These are phyloP conservation scores for Striga hermonthica DNA, from an alignment of 305 asterid species.

Conservation along the genomic window DNA sequence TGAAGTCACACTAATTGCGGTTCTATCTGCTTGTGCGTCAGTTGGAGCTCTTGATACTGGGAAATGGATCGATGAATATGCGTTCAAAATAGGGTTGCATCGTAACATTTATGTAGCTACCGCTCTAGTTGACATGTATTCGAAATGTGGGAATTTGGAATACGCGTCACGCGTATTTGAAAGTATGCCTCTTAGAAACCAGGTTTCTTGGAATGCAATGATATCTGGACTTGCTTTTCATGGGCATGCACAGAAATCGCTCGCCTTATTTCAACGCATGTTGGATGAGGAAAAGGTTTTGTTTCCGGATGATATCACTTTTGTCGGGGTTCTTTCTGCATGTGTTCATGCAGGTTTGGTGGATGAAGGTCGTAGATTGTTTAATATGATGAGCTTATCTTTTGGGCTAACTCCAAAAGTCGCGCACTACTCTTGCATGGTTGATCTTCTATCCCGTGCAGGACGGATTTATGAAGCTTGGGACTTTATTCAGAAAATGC, in stretches of 20 bases:
- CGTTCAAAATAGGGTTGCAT: conserved; percentile 45
- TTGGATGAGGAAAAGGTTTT: conserved; percentile 34
- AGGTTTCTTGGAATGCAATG: conserved; percentile 82
- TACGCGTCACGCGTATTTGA: conserved; percentile 51
- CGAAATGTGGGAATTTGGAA: conserved; percentile 68
- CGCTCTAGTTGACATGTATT: conserved; percentile 76
- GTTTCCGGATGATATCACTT: conserved; percentile 60
- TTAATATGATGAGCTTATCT: conserved; percentile 53
- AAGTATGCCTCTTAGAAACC: conserved; percentile 51
- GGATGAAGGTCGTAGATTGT: conserved; percentile 55
- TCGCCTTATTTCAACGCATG: conserved; percentile 58
- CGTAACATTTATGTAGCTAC: conserved; percentile 58
- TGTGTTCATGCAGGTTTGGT: conserved; percentile 81
- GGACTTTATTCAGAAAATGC: conserved; percentile 78
- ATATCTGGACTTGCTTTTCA: conserved; percentile 79
- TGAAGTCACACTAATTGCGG: conserved; percentile 64
- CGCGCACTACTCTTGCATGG: conserved; percentile 86
- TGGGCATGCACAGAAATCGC: conserved; percentile 62
- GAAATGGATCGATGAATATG: conserved; percentile 54
- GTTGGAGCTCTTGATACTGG: conserved; percentile 75
- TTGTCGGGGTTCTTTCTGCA: conserved; percentile 69
- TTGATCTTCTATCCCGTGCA: conserved; percentile 79
- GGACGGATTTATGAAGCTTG: conserved; percentile 76
- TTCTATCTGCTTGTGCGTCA: conserved; percentile 79
- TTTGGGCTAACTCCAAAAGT: conserved; percentile 65